These are phyloP conservation scores for Sporothrix curviconia DNA, from an alignment of 2,329 filamentous ascomycete genomes.

Conservation along the genomic window DNA sequence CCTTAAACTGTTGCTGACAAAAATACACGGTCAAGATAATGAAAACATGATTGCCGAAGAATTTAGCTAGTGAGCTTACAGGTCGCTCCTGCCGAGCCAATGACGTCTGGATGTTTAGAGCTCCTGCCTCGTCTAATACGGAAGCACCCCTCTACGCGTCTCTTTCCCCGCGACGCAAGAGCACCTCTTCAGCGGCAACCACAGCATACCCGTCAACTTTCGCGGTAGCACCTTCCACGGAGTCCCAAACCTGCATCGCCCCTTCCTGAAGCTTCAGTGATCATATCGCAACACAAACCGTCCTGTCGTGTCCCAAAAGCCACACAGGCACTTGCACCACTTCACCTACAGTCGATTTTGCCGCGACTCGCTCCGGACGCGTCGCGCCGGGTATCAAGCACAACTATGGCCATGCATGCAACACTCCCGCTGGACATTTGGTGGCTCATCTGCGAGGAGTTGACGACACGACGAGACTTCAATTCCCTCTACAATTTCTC, in stretches of 20 bases:
- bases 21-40: background rate
- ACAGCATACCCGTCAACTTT: background rate
- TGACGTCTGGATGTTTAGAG: background rate
- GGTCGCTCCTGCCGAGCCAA: background rate
- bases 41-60: background rate
- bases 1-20: background rate
- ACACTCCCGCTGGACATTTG: constrained; percentile 52
- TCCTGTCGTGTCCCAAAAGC: no score
- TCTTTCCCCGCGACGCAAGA: background rate
- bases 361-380: background rate
- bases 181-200: background rate
- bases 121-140: background rate
- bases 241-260: background rate
- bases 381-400: background rate
- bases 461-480: constrained; percentile 51
- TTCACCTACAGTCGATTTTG: no score
- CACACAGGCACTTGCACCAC: no score
- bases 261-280: no score
- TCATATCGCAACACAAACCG: no score
- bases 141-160: background rate
- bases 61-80: background rate
- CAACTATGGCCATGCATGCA: background rate
- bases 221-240: background rate
- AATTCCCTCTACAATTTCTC: constrained; percentile 54
- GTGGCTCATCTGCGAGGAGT: constrained; percentile 53